These are phyloP conservation scores for Pseudogymnoascus sp. DNA, from an alignment of 2,329 filamentous ascomycete species.

Conservation along the genomic window DNA sequence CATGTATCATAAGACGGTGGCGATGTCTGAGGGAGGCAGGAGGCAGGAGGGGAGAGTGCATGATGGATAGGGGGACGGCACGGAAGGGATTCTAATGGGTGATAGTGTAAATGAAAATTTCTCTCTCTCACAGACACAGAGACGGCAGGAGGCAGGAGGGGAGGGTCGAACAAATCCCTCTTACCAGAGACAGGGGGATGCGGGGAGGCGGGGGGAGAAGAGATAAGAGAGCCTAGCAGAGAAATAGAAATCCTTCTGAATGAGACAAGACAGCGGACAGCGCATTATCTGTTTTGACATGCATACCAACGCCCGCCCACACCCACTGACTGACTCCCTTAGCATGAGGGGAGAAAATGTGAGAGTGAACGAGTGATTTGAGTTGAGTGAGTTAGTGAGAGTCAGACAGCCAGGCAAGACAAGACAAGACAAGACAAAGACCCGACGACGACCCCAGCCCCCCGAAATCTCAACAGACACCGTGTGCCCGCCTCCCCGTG, in stretches of 20 bases:
- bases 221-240: neutral
- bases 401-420: no score
- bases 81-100: conserved; percentile 4
- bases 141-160: neutral
- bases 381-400: neutral
- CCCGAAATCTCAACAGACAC: no score
- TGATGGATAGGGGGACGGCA: neutral
- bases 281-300: no score
- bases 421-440: no score
- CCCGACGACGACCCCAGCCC: no score
- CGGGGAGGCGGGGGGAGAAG: no score
- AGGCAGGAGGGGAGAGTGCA: neutral
- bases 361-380: no score
- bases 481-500: no score
- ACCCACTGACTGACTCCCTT: no score
- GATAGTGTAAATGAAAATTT: neutral
- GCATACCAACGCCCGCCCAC: no score
- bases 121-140: no score
- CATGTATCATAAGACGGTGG: neutral
- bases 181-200: neutral
- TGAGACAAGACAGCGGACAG: neutral
- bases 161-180: neutral
- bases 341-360: no score
- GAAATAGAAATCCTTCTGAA: neutral
- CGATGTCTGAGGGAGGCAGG: neutral